phyloP scores from a whole-genome alignment of 2,329 filamentous ascomycete species.

The Lachnellula arida region DNA sequence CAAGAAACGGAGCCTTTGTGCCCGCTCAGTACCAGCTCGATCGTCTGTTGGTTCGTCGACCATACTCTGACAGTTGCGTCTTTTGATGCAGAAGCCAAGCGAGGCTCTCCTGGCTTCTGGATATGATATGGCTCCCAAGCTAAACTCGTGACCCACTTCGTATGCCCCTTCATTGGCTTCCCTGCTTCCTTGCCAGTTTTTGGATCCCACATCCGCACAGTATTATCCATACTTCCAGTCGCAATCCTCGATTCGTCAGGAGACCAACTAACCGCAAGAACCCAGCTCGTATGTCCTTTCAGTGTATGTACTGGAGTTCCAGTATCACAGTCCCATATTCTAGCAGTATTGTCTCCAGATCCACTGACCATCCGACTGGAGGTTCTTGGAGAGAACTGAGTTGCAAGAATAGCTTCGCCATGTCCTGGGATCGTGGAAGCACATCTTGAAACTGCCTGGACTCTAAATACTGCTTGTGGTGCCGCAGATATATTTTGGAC shows the following conservation, averaged over 20 bases:
- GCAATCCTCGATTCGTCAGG: constrained; percentile 78
- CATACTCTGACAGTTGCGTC: constrained; percentile 85
- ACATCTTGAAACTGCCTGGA: constrained; percentile 86
- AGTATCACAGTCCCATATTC: constrained; percentile 93
- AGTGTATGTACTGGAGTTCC: constrained; percentile 83
- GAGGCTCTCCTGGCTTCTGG: constrained; percentile 66
- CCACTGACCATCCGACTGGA: constrained; percentile 80
- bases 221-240: constrained; percentile 90
- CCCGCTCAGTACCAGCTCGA: constrained; percentile 78
- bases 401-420: constrained; percentile 81
- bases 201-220: constrained; percentile 84
- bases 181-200: constrained; percentile 72
- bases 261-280: constrained; percentile 81
- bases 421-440: constrained; percentile 86
- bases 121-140: constrained; percentile 93
- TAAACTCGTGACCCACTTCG: constrained; percentile 82
- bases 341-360: constrained; percentile 83
- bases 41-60: constrained; percentile 72
- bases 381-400: constrained; percentile 76
- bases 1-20: constrained; percentile 88
- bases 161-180: constrained; percentile 71
- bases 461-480: constrained; percentile 90
- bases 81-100: constrained; percentile 83
- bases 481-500: constrained; percentile 50
- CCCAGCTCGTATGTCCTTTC: constrained; percentile 85